These are phyloP conservation scores for Platismatia glauca DNA, from an alignment of 495 filamentous ascomycete species.

Conservation along the genomic window DNA sequence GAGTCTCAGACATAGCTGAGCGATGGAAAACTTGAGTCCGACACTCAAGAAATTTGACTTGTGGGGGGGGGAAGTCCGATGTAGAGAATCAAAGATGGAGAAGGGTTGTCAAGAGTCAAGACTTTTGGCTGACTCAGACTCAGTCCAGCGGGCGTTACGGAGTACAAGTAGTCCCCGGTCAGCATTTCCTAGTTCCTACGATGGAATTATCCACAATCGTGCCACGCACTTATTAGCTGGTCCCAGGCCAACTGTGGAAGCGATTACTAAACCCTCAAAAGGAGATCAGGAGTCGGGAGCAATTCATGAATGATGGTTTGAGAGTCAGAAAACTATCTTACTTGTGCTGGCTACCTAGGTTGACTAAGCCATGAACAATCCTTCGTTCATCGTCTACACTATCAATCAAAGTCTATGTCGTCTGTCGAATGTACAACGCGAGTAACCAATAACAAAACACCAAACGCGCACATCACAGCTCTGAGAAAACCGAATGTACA, in stretches of 20 bases:
- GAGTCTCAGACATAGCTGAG: slow-evolving; percentile 23
- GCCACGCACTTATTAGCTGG: too few relatives aligned
- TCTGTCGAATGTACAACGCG: neutral
- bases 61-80: neutral
- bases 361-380: neutral
- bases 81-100: neutral
- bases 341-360: too few relatives aligned
- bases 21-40: too few relatives aligned
- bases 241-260: too few relatives aligned
- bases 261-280: too few relatives aligned
- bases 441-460: neutral
- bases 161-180: neutral
- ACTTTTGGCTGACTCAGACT: neutral
- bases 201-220: too few relatives aligned
- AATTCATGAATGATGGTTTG: too few relatives aligned
- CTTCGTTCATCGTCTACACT: neutral
- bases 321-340: too few relatives aligned
- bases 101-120: too few relatives aligned
- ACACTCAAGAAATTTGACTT: neutral
- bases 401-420: neutral
- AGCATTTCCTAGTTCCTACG: slow-evolving; percentile 3
- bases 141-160: neutral
- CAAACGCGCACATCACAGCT: neutral
- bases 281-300: too few relatives aligned
- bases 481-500: neutral